Evolutionary conservation across 169 alveolate species (phyloP).

Genomic region (Theileria equi): DNA sequence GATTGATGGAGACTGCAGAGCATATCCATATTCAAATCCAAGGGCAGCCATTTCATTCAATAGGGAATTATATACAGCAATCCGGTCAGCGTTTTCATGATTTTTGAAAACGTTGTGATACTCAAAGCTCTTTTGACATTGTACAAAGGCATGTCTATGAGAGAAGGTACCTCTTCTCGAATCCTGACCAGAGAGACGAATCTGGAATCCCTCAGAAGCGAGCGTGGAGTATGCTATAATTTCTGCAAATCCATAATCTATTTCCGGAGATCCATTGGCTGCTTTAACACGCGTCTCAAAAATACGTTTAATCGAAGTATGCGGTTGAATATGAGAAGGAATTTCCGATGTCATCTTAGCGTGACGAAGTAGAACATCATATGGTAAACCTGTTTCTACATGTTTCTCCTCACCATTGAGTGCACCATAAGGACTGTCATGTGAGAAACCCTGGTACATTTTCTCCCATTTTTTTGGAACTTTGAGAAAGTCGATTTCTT

Average conservation of each 20-base stretch:
- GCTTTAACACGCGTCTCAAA: slow-evolving; percentile 82
- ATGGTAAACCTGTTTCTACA: slow-evolving; percentile 73
- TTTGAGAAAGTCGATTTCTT: slow-evolving; percentile 39
- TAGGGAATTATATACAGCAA: slow-evolving; percentile 80
- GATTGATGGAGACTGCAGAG: slow-evolving; percentile 87
- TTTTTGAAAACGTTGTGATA: slow-evolving; percentile 33
- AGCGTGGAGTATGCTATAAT: slow-evolving; percentile 90
- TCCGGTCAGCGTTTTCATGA: slow-evolving; percentile 29
- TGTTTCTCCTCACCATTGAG: slow-evolving; percentile 37
- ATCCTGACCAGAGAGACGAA: slow-evolving; percentile 92
- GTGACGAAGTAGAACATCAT: slow-evolving; percentile 72
- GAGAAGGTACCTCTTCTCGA: slow-evolving; percentile 95
- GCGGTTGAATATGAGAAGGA: slow-evolving; percentile 85
- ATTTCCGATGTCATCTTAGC: slow-evolving; percentile 82
- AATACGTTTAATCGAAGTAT: slow-evolving; percentile 83
- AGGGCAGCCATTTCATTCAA: slow-evolving; percentile 88
- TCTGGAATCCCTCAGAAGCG: slow-evolving; percentile 88
- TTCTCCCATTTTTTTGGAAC: neutral
- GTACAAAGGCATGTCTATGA: slow-evolving; percentile 92
- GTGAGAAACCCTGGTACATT: neutral
- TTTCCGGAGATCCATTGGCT: slow-evolving; percentile 73
- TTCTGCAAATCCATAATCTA: slow-evolving; percentile 93
- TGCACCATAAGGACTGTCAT: neutral
- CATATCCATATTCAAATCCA: slow-evolving; percentile 94
- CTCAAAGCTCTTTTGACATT: slow-evolving; percentile 80